A percentile compares a stretch with the other conserved stretches of the same genome.
Conservation (phyloP, 2,329 filamentous ascomycete species). For the Penicillium concentricum region DNA sequence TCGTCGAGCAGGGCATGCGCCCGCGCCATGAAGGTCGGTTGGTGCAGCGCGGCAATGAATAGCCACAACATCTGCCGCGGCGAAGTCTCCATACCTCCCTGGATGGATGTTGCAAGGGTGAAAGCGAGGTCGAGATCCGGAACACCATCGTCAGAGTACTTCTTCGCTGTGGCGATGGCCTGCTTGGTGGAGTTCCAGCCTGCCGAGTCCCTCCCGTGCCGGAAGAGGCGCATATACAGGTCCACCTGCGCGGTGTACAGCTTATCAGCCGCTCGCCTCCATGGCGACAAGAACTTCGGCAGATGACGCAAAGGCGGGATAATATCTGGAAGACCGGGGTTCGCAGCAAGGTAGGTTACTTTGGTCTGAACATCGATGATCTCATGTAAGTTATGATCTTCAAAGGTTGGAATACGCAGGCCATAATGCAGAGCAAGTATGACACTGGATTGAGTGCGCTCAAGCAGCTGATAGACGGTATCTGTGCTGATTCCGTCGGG, state of each 20-base stretch:
- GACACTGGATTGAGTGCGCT: slow-evolving; percentile 53
- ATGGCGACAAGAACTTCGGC: slow-evolving; percentile 47
- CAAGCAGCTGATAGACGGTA: slow-evolving; percentile 50
- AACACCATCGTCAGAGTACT: slow-evolving; percentile 34
- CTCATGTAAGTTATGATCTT: slow-evolving; percentile 49
- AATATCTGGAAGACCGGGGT: slow-evolving; percentile 49
- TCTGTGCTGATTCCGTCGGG: slow-evolving; percentile 14
- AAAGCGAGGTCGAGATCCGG: slow-evolving; percentile 49
- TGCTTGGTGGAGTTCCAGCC: slow-evolving; percentile 32
- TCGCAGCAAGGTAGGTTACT: slow-evolving; percentile 49
- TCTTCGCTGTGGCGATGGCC: slow-evolving; percentile 33
- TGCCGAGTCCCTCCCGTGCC: slow-evolving; percentile 13
- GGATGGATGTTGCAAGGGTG: slow-evolving; percentile 49
- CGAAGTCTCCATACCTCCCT: slow-evolving; percentile 52
- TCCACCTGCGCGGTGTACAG: slow-evolving; percentile 26
- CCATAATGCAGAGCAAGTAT: slow-evolving; percentile 55
- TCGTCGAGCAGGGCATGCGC: slow-evolving; percentile 39
- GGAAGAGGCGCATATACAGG: slow-evolving; percentile 27
- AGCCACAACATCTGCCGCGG: slow-evolving; percentile 49
- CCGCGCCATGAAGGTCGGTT: slow-evolving; percentile 41
- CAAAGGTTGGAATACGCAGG: slow-evolving; percentile 44
- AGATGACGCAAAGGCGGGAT: slow-evolving; percentile 47
- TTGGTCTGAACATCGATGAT: slow-evolving; percentile 49
- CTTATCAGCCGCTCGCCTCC: slow-evolving; percentile 38
- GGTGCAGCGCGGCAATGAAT: slow-evolving; percentile 50